Conservation (phyloP, 176 grass and related monocot genomes). For the Bonia amplexicaulis region DNA sequence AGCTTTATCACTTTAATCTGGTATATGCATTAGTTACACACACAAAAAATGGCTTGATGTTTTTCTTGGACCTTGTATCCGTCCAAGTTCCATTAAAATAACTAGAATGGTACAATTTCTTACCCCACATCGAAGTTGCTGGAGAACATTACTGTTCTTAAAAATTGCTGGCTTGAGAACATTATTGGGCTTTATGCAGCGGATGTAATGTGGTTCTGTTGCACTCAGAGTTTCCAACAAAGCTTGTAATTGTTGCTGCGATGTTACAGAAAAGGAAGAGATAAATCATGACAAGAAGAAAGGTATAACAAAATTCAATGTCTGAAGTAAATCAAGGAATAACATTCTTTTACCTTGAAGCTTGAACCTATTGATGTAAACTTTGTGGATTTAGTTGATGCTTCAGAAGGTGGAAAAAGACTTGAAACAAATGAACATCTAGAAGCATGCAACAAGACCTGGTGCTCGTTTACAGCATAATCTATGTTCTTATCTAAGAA, state of each 20-base stretch:
- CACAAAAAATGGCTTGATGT: conserved; percentile 2
- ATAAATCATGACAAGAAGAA: conserved; percentile 9
- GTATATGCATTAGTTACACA: not conserved
- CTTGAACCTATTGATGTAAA: conserved; percentile 90
- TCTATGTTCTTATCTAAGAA: conserved; percentile 99
- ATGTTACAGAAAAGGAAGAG: conserved; percentile 29
- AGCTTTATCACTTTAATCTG: not conserved
- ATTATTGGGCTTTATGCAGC: conserved; percentile 97
- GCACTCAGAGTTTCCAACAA: conserved; percentile 84
- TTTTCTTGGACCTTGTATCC: not conserved
- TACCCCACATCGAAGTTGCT: conserved; percentile 97
- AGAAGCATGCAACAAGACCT: conserved; percentile 80
- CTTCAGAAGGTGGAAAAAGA: conserved; percentile 82
- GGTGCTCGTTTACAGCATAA: conserved; percentile 94
- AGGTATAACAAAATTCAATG: not conserved
- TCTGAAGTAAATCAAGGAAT: not conserved
- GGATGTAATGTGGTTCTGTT: conserved; percentile 91
- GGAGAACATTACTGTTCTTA: conserved; percentile 86
- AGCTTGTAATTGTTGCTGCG: conserved; percentile 98
- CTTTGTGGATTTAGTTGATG: conserved; percentile 87
- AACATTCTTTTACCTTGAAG: conserved; percentile 72
- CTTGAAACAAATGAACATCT: conserved; percentile 75
- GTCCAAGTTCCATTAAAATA: conserved; percentile 25
- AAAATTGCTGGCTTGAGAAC: conserved; percentile 92
- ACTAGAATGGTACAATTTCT: conserved; percentile 29